Base-by-base conservation (phyloP, 257 asterid genomes). In the Paulownia fortunei region DNA sequence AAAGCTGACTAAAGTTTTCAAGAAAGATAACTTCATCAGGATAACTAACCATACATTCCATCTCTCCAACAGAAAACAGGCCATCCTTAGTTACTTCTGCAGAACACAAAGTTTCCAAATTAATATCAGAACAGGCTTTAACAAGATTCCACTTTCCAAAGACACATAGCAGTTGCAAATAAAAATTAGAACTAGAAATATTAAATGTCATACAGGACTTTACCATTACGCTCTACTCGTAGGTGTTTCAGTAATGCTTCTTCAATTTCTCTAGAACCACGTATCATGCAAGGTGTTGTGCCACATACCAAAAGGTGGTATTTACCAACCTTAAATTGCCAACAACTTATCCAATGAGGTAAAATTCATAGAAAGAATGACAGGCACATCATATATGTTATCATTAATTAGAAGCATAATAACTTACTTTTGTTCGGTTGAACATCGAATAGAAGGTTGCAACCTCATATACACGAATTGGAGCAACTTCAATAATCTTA, bases 231-330 rank as follows among this genome's bases (percentile, higher is more conserved):
- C 86, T 90, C 92, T 64, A 96, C 97, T 85, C 99, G 97, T 6
- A 96, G 85, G 88, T 93, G 99, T 72, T 88, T 86, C 81, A 96
- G 90, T 80, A 96, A 76, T 34, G 98, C 94, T 5, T 85, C 92
- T 85, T 93, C 99, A 62, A 96, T 93, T 27, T 89, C 98, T 79
- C 98, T 83, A 75, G 99, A 92, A 76, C 99, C 99, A 69, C 98
- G 96, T 34, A 96, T 78, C 99, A 96, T 96, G 88, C 99, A 96
- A 82, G 99, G 99, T 58, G 99, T 92, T 16, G 99, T 96, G 54
- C 99, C 99, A 82, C 99, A 96, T 27, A 93, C 98, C 94, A 96
- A 83, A 80, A 96, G 98, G 85, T 96, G 99, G 85, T 96, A 96
- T 84, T 85, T 92, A 47, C 99, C 99, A 55, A 93, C 99, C 98